These are phyloP conservation scores for Exidia glandulosa DNA, from an alignment of 768 basidiomycete genomes.

Conservation along the genomic window DNA sequence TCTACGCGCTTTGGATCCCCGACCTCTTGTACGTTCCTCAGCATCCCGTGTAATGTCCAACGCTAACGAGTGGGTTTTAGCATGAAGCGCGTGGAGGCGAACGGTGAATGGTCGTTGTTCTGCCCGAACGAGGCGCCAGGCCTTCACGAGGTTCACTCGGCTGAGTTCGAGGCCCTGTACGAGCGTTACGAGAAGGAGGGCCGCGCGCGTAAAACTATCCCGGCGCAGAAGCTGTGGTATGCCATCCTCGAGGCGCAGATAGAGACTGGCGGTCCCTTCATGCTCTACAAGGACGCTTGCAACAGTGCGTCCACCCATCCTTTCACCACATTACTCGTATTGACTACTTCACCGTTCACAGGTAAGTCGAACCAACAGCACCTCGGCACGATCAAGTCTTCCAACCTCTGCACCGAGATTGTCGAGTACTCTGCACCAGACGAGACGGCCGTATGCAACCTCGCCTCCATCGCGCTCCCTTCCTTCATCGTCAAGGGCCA, in stretches of 20 bases:
- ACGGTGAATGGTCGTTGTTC: conserved; percentile 90
- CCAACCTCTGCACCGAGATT: conserved; percentile 97
- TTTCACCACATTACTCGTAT: no score
- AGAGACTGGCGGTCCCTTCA: conserved; percentile 96
- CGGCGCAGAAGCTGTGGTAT: conserved; percentile 98
- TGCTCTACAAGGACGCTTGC: conserved; percentile 95
- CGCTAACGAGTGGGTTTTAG: conserved; percentile 25
- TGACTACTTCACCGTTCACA: conserved; percentile 17
- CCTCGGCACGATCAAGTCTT: conserved; percentile 97
- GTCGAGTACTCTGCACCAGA: conserved; percentile 97
- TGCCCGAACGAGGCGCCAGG: conserved; percentile 94
- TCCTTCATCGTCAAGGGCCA: conserved; percentile 68
- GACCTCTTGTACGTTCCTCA: conserved; percentile 72
- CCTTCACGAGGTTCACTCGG: conserved; percentile 78
- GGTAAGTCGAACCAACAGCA: conserved; percentile 98
- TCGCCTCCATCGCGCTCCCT: conserved; percentile 92
- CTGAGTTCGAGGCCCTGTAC: conserved; percentile 80
- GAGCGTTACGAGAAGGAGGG: conserved; percentile 85
- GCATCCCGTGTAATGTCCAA: neutral
- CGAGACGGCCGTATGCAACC: conserved; percentile 96
- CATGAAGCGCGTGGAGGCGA: conserved; percentile 93
- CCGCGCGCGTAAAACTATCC: conserved; percentile 68
- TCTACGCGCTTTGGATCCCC: conserved; percentile 96
- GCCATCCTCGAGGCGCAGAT: conserved; percentile 94
- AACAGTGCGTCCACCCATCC: conserved; percentile 52